Base-by-base conservation (phyloP, 805 yeast species). In the Myxozyma mucilagina region DNA sequence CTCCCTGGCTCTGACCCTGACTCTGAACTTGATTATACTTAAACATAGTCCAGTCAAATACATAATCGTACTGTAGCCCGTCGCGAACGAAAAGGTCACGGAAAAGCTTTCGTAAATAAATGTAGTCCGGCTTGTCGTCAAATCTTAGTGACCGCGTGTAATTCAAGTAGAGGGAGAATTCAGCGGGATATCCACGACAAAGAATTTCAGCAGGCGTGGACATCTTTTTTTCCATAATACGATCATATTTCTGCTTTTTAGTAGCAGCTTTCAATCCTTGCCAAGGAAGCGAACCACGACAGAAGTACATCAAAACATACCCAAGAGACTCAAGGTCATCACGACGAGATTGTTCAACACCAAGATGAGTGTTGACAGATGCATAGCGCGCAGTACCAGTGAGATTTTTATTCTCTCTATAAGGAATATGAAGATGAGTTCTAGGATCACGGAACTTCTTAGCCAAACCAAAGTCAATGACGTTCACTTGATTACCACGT, bases 321-420 rank as follows among this genome's bases (percentile, higher is more conserved):
- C 97, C 98, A 71, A 93, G 82, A 64, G 94, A 87, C 78, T 94
- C 99, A 70, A 93, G 82, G 75, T 93, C 99, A 76, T 93, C 99
- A 74, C 99, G 85, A 79, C 99, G 86, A 69, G 91, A 86, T 77
- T 93, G 99, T 75, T 93, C 99, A 69, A 93, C 89, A 58, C 99
- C 99, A 74, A 94, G 80, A 77, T 93, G 99, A 39, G 99, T 93
- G 76, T 92, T 93, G 69, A 94, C 87, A 61, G 91, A 84, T 54
- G 97, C 97, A 75, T 93, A 94, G 72, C 99, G 85, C 16, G 98
- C 98, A 31, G 99, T 93, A 72, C 99, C 99, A 14, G 97, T 93
- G 70, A 93, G 83, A 71, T 93, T 91, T 76, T 94, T 93, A 77
- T 93, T 92, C 78, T 93, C 98, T 68, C 97, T 84, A 76, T 93